Evolutionary conservation across 177 flowering plant genomes (phyloP).

Genomic region (Vitis hybrid): DNA sequence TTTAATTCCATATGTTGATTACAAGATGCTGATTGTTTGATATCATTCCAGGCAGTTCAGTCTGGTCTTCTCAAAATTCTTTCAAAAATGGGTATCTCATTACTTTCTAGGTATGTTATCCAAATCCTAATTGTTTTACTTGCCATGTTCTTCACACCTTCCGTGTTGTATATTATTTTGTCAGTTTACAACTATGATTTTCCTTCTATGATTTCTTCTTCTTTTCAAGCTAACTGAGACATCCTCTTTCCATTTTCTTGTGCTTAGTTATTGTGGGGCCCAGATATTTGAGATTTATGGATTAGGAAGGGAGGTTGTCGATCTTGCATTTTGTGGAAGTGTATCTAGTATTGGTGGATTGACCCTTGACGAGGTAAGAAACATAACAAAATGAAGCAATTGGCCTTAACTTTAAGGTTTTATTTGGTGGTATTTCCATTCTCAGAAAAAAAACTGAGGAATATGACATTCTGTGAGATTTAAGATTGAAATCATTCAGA

Average conservation of each 20-base stretch:
- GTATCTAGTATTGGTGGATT: constrained; percentile 89
- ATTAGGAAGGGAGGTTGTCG: constrained; percentile 83
- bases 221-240: neutral
- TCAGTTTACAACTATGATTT: neutral
- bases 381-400: neutral
- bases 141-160: neutral
- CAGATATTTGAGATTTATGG: constrained; percentile 99
- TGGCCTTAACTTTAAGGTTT: neutral
- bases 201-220: neutral
- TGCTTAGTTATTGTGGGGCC: constrained; percentile 91
- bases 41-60: constrained; percentile 67
- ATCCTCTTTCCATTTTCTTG: constrained; percentile 17
- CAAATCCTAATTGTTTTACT: neutral
- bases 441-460: neutral
- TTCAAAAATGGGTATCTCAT: constrained; percentile 98
- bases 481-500: too few relatives aligned
- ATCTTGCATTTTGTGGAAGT: constrained; percentile 91
- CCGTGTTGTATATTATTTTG: neutral
- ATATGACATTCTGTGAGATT: neutral
- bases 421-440: neutral
- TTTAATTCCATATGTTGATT: neutral
- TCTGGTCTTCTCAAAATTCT: constrained; percentile 95
- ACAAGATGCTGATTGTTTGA: neutral
- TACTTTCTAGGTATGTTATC: constrained; percentile 81
- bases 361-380: constrained; percentile 83